A percentile compares a stretch with the other conserved stretches of the same genome.
Conservation (phyloP, 2,329 filamentous ascomycete genomes). For the Truncatella angustata region DNA sequence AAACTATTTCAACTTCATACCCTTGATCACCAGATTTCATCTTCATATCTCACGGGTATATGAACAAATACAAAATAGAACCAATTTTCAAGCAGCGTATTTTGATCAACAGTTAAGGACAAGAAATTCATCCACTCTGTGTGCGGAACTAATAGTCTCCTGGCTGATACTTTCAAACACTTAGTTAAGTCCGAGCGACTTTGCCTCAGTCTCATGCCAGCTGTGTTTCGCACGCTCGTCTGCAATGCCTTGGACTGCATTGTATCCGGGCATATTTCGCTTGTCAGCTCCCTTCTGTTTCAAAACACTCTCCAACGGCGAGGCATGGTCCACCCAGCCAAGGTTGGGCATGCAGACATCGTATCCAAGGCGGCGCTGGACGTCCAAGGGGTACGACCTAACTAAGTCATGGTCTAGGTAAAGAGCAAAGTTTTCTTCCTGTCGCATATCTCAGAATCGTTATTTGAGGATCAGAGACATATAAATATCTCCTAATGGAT, state of each 20-base stretch:
- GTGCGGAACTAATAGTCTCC: too few species aligned
- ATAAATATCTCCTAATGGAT: not conserved
- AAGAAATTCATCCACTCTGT: too few species aligned
- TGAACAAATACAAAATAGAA: too few species aligned
- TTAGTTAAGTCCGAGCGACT: too few species aligned
- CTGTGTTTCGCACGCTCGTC: constrained; percentile 4
- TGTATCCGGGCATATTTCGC: constrained; percentile 4
- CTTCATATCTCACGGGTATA: too few species aligned
- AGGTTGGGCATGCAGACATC: constrained; percentile 5
- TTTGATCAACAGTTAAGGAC: too few species aligned
- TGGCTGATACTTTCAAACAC: too few species aligned
- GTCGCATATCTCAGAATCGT: not conserved
- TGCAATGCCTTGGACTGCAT: constrained; percentile 4
- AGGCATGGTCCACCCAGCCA: constrained; percentile 9
- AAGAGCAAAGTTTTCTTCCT: constrained; percentile 8
- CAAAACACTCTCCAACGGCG: constrained; percentile 7
- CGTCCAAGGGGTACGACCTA: not conserved
- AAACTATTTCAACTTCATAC: too few species aligned
- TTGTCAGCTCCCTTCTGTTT: constrained; percentile 8
- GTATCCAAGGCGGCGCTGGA: constrained; percentile 4
- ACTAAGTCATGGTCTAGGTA: constrained; percentile 2
- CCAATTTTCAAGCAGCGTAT: too few species aligned
- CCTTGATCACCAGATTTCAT: too few species aligned
- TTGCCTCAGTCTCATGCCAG: not conserved
- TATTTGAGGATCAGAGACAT: not conserved